These are phyloP conservation scores for Camellia sinensis DNA, from an alignment of 148 eudicot genomes.

Conservation along the genomic window DNA sequence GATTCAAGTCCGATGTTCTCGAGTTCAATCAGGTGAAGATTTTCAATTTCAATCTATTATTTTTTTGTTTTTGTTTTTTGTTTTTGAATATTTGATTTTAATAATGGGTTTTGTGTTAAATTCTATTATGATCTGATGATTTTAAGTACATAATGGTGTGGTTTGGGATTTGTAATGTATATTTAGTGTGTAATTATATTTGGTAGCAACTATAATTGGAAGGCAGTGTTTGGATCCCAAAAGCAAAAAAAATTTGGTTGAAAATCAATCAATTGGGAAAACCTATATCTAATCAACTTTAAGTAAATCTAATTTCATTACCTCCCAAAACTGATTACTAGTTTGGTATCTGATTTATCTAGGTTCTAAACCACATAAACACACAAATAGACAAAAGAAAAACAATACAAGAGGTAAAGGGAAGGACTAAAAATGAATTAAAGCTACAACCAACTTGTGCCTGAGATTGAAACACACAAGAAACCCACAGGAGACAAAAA, in stretches of 20 bases:
- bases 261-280: not conserved
- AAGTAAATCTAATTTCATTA: too few relatives aligned
- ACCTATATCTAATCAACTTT: too few relatives aligned
- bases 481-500: not conserved
- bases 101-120: not conserved
- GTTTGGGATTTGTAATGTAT: too few relatives aligned
- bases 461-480: not conserved
- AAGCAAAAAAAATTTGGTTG: too few relatives aligned
- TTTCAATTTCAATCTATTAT: not conserved
- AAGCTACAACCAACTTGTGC: not conserved
- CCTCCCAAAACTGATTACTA: not conserved
- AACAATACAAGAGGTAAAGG: not conserved
- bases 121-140: not conserved
- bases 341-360: too few relatives aligned
- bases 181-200: too few relatives aligned
- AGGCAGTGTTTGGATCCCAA: too few relatives aligned
- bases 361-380: too few relatives aligned
- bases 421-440: not conserved
- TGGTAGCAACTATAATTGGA: too few relatives aligned
- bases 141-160: not conserved
- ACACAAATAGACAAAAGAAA: not conserved
- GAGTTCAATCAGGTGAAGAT: conserved; percentile 75
- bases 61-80: not conserved
- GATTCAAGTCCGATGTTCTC: conserved; percentile 90
- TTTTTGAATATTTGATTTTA: not conserved